phyloP scores from a whole-genome alignment of 345 rosid genomes.

The Angophora floribunda region DNA sequence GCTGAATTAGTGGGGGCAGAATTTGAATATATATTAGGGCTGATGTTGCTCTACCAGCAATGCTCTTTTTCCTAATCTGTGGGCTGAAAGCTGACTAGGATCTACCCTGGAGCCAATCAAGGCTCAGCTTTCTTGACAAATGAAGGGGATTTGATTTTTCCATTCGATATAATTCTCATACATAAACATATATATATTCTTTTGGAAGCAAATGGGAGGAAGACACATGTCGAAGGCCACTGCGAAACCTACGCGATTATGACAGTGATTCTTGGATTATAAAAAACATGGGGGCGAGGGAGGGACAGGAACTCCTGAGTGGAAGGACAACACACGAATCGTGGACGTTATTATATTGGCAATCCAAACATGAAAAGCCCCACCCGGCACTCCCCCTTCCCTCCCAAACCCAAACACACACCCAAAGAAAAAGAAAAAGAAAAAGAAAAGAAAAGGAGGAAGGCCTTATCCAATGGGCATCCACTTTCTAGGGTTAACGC shows the following conservation, averaged over 20 bases:
- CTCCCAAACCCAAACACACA: neutral
- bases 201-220: neutral
- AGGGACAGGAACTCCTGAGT: neutral
- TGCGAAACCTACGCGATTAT: constrained; percentile 16
- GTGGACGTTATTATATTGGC: neutral
- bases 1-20: constrained; percentile 14
- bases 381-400: neutral
- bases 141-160: neutral
- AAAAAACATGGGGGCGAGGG: neutral
- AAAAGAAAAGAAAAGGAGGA: neutral
- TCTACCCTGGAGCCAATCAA: constrained; percentile 5
- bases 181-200: neutral
- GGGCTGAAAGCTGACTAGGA: constrained; percentile 18
- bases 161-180: neutral
- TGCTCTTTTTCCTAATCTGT: constrained; percentile 3
- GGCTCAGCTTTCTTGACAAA: neutral
- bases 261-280: constrained; percentile 8
- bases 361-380: neutral
- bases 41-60: neutral
- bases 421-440: neutral
- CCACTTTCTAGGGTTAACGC: constrained; percentile 29
- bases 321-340: constrained; percentile 28
- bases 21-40: neutral
- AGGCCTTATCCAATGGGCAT: constrained; percentile 26
- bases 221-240: constrained; percentile 5